phyloP scores from a whole-genome alignment of 2,329 filamentous ascomycete genomes.

The Akanthomyces uredinophilus region DNA sequence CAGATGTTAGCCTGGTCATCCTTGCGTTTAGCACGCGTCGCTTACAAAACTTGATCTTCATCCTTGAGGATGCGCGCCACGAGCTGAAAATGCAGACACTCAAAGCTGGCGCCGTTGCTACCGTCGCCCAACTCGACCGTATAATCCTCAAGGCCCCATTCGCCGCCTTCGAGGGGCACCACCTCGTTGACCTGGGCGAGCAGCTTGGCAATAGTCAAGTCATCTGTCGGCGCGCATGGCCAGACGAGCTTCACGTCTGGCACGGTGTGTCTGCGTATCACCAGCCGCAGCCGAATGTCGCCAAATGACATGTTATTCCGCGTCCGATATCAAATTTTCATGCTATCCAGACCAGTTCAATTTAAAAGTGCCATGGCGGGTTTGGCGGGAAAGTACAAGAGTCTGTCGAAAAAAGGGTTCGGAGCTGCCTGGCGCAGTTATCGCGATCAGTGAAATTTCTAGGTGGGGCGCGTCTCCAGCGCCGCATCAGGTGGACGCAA shows the following conservation, averaged over 20 bases:
- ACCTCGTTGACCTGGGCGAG: slow-evolving; percentile 74
- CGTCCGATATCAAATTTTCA: neutral
- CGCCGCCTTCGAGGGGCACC: slow-evolving; percentile 71
- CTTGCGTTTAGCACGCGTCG: neutral
- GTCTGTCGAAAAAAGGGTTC: neutral
- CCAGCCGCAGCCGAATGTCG: slow-evolving; percentile 64
- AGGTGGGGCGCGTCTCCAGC: slow-evolving; percentile 3
- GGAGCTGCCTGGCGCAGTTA: neutral
- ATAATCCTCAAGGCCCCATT: slow-evolving; percentile 91
- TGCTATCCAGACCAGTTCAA: neutral
- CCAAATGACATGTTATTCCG: slow-evolving; percentile 25
- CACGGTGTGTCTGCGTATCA: slow-evolving; percentile 66
- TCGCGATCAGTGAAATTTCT: slow-evolving; percentile 11
- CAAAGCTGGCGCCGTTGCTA: slow-evolving; percentile 57
- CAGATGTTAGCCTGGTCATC: neutral
- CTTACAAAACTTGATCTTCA: slow-evolving; percentile 75
- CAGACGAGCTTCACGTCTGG: slow-evolving; percentile 70
- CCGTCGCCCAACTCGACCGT: slow-evolving; percentile 63
- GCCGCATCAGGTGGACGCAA: slow-evolving; percentile 5
- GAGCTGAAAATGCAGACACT: slow-evolving; percentile 80
- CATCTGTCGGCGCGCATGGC: slow-evolving; percentile 52
- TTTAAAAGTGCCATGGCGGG: neutral
- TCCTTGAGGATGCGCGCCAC: slow-evolving; percentile 67
- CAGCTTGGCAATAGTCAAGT: slow-evolving; percentile 69
- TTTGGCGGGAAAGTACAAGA: neutral